Base-by-base conservation (phyloP, 257 asterid genomes). In the Buddleja alternifolia region DNA sequence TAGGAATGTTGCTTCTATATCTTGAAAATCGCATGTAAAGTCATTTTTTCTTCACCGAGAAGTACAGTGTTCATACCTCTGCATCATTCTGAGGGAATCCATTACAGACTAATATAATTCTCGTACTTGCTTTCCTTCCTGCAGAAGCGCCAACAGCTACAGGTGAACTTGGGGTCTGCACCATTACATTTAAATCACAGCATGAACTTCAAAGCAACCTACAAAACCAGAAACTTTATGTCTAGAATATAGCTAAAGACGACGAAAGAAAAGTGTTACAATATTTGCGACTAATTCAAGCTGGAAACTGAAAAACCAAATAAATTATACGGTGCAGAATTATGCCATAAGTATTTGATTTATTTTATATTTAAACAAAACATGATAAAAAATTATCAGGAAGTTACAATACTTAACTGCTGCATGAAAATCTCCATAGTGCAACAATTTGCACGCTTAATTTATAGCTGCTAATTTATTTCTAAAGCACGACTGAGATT, bases 161-260 rank as follows among this genome's bases (percentile, higher is more conserved):
- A 15, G 98, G 98, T 7, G 98, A 85, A 75, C 92, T 77, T 44
- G 98, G 95, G 44, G 98, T 93, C 98, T 93, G 97, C 90, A 82
- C 75, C 71, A 86, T 78, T 78, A 85, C 85, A 87, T 81, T 76
- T 58, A 72, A 85, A 81, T 80, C 84, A 81, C 79, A 69, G 77
- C 79, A 80, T 79, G 74, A 86, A 81, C 86, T 73, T 81, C 81
- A 78, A 63, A 78, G 65, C 67, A 66, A 74, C 85, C 84, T 81
- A 80, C 88, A 86, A 75, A 80, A 78, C 15, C 57, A 57, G 14
- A 63, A 65, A 60, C 62, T 32, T 66, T 51, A 56, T 48, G 60
- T 72, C 85, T 67, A 42, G 66, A 29, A 72, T 71, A 71, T 70
- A 76, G 59, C 60, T 71, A 57, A 48, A 52, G 55, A 58, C 19